Conservation (phyloP, 2,329 filamentous ascomycete genomes). For the Colletotrichum tropicicola region DNA sequence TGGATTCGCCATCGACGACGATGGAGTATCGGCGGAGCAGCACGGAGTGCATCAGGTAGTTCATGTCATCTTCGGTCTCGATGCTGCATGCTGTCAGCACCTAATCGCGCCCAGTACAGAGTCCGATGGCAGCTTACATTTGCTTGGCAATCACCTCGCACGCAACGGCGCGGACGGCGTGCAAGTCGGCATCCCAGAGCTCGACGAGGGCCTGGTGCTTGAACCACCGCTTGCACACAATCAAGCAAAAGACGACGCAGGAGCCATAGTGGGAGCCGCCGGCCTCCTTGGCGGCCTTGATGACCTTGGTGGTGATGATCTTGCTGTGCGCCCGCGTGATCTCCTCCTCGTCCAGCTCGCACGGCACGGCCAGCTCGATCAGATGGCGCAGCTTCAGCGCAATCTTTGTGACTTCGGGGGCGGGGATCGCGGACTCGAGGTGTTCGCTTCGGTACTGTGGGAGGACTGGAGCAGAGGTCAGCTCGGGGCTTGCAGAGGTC, state of each 20-base stretch:
- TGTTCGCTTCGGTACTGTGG: conserved; percentile 67
- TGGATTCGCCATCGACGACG: conserved; percentile 75
- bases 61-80: conserved; percentile 81
- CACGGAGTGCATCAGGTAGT: conserved; percentile 81
- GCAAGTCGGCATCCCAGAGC: conserved; percentile 91
- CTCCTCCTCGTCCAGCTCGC: conserved; percentile 81
- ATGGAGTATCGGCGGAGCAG: conserved; percentile 91
- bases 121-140: conserved; percentile 42
- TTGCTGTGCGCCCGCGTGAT: conserved; percentile 85
- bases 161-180: conserved; percentile 79
- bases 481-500: too few relatives aligned
- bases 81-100: conserved; percentile 62
- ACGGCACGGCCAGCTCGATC: conserved; percentile 88
- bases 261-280: conserved; percentile 77
- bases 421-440: conserved; percentile 73
- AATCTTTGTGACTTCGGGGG: conserved; percentile 86
- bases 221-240: conserved; percentile 80
- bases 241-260: conserved; percentile 85
- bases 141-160: conserved; percentile 93
- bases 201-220: conserved; percentile 80
- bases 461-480: conserved; percentile 61
- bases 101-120: background rate
- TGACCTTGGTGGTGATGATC: conserved; percentile 82
- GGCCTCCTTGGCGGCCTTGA: conserved; percentile 83
- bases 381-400: conserved; percentile 91